Evolutionary conservation across 306 rosid genomes (phyloP).

Genomic region (Cyamopsis tetragonoloba): DNA sequence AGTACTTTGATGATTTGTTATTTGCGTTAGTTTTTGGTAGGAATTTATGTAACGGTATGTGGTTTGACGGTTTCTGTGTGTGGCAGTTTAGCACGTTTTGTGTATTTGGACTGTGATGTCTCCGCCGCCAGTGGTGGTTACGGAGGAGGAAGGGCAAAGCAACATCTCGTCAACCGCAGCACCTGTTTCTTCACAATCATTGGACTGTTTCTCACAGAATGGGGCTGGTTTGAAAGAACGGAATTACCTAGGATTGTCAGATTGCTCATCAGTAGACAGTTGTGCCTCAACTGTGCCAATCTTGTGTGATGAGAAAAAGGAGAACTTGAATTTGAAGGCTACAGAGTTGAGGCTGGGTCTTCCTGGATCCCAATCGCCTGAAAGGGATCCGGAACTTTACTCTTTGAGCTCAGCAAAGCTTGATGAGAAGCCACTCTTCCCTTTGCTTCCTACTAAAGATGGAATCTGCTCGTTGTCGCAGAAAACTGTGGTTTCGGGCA

Average conservation of each 20-base stretch:
- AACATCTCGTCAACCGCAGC: slow-evolving; percentile 42
- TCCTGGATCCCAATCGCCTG: slow-evolving; percentile 92
- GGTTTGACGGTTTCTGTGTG: slow-evolving; percentile 6
- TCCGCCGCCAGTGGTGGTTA: slow-evolving; percentile 56
- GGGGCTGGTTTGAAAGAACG: slow-evolving; percentile 67
- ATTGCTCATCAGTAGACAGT: slow-evolving; percentile 94
- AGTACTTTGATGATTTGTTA: neutral
- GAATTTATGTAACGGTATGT: neutral
- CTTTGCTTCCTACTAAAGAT: slow-evolving; percentile 78
- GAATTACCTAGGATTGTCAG: slow-evolving; percentile 82
- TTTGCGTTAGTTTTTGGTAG: neutral
- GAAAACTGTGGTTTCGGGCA: slow-evolving; percentile 69
- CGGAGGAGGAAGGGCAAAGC: slow-evolving; percentile 68
- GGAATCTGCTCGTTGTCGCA: slow-evolving; percentile 50
- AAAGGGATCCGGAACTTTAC: slow-evolving; percentile 46
- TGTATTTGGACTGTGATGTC: slow-evolving; percentile 53
- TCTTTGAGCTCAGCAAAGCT: slow-evolving; percentile 42
- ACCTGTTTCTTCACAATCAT: slow-evolving; percentile 50
- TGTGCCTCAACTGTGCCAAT: slow-evolving; percentile 53
- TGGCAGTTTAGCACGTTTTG: slow-evolving; percentile 21
- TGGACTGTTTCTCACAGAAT: slow-evolving; percentile 57
- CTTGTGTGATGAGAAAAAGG: slow-evolving; percentile 60
- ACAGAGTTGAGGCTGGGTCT: slow-evolving; percentile 91
- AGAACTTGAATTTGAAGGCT: slow-evolving; percentile 71
- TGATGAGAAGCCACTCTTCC: slow-evolving; percentile 82